Conservation (phyloP, 169 alveolate genomes). For the Plasmodium fragile region DNA sequence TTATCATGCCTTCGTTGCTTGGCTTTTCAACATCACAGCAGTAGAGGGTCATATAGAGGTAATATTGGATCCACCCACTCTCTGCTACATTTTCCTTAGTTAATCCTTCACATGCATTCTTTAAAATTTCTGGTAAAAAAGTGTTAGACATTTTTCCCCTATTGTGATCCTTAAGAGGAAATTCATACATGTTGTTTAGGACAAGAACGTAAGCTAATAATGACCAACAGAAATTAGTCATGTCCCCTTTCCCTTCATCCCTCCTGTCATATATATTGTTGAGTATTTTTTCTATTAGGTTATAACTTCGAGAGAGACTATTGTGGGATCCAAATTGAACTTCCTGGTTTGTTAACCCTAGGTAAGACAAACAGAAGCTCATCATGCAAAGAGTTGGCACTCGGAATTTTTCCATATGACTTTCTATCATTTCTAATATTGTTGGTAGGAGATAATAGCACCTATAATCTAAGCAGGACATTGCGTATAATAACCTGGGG, state of each 20-base stretch:
- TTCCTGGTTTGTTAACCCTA: constrained; percentile 83
- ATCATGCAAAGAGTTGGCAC: constrained; percentile 84
- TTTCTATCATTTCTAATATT: constrained; percentile 80
- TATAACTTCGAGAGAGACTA: constrained; percentile 49
- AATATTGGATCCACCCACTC: constrained; percentile 90
- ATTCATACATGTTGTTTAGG: constrained; percentile 82
- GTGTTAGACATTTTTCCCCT: neutral
- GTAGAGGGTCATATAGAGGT: constrained; percentile 85
- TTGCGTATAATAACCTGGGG: constrained; percentile 88
- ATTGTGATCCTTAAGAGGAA: constrained; percentile 41
- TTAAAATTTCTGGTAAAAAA: constrained; percentile 76
- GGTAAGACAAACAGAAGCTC: constrained; percentile 78
- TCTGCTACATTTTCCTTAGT: constrained; percentile 84
- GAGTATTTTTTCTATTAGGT: constrained; percentile 26
- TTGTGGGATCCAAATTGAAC: constrained; percentile 65
- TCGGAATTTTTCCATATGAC: constrained; percentile 75
- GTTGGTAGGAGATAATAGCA: constrained; percentile 87
- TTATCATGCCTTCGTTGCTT: constrained; percentile 79
- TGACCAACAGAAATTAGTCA: constrained; percentile 85
- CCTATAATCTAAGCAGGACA: constrained; percentile 89
- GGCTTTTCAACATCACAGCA: constrained; percentile 91
- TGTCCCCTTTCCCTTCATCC: constrained; percentile 77
- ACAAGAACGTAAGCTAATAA: constrained; percentile 79
- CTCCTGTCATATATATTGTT: constrained; percentile 30
- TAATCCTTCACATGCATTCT: constrained; percentile 70